Base-by-base conservation (phyloP, 345 rosid species). In the Brassica carinata region DNA sequence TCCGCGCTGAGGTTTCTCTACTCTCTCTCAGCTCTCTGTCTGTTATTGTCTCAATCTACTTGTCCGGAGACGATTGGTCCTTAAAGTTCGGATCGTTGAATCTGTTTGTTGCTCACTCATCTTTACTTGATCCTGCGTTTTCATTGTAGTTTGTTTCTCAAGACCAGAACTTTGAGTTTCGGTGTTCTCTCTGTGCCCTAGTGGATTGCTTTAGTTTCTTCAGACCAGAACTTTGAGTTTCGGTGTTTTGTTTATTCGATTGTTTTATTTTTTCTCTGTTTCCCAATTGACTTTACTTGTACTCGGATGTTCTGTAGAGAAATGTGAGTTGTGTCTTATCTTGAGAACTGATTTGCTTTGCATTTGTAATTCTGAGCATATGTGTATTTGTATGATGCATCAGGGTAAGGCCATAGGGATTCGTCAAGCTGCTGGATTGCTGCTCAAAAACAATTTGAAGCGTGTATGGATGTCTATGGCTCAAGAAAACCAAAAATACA, bases 351-450 rank as follows among this genome's bases (percentile, higher is more conserved):
- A 8, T 15, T 48, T 74, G 0, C 19, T 64, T 74, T 48, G 27
- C 40, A 23, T 63, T 71, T 71, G 5, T 68, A 8, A 33, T 15
- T 55, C 5, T 23, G 14, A 58, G 7, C 17, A 27, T 27, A 0
- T 79, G 27, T 71, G 7, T 69, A 27, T 33, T 71, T 13, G 77
- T 76, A 27, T n/a, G 18, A 72, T 81, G 74, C 18, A 71, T 79
- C 86, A 94, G 99, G 94, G 93, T 14, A 88, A 87, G 85, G 84
- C 97, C 5, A 86, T 91, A 63, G 99, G 92, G 85, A 80, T 96
- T 81, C 90, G 98, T 61, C 99, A 96, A 83, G 99, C 98, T 65
- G 97, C 99, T 82, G 99, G 99, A 79, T 83, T 96, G 81, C 88
- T 96, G 51, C 81, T 96, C 82, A 96, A 96, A 72, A 96, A 96